These are phyloP conservation scores for Penicillium olsonii DNA, from an alignment of 2,329 filamentous ascomycete species.

Conservation along the genomic window DNA sequence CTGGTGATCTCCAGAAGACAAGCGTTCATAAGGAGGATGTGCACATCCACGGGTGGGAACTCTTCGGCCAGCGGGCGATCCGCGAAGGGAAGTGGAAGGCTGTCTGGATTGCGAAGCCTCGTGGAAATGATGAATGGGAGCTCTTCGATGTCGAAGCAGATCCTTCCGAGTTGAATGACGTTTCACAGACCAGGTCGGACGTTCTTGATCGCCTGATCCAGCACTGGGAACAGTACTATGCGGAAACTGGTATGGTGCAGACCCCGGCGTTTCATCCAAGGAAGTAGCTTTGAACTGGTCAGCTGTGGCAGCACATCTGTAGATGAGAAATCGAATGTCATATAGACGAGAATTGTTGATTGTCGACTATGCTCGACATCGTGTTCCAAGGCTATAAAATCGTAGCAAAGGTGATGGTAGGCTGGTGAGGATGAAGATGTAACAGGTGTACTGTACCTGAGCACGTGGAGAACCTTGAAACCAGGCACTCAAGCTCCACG, in stretches of 20 bases:
- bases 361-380: no score
- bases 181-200: constrained; percentile 36
- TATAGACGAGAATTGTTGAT: no score
- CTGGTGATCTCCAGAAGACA: constrained; percentile 32
- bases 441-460: no score
- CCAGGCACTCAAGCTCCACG: no score
- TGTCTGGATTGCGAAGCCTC: constrained; percentile 52
- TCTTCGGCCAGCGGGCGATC: constrained; percentile 36
- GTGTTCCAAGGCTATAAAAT: no score
- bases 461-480: no score
- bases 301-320: not conserved
- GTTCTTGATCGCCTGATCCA: constrained; percentile 10
- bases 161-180: constrained; percentile 48
- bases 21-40: constrained; percentile 32
- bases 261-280: not conserved
- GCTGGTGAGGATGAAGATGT: no score
- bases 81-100: constrained; percentile 40
- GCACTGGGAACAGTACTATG: constrained; percentile 1
- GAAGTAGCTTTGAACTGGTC: not conserved
- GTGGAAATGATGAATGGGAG: constrained; percentile 53
- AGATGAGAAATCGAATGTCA: not conserved
- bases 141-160: constrained; percentile 50
- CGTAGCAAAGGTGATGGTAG: no score
- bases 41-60: constrained; percentile 35
- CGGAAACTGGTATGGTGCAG: constrained; percentile 23